Percentiles rank a stretch among this genome's conserved stretches.
phyloP scores from a whole-genome alignment of 2,329 filamentous ascomycete genomes.

The Aotearoamyces nothofagi region DNA sequence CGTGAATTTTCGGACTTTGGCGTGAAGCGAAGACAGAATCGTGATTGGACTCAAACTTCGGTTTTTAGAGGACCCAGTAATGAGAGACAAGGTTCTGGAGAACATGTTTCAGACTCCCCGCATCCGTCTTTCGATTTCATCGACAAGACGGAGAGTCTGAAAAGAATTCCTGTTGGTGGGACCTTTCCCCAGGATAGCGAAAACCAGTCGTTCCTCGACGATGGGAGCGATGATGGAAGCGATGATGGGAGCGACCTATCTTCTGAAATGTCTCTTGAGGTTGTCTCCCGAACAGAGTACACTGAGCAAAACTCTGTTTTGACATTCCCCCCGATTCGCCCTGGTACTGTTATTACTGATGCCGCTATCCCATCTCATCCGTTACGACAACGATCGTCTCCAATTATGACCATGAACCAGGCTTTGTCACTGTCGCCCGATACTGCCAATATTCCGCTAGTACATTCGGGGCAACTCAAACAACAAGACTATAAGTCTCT shows the following conservation, averaged over 20 bases:
- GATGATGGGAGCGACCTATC: slow-evolving; percentile 39
- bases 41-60: slow-evolving; percentile 39
- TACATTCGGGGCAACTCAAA: slow-evolving; percentile 15
- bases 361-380: slow-evolving; percentile 13
- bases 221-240: slow-evolving; percentile 9
- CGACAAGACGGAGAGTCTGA: slow-evolving; percentile 34
- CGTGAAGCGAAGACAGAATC: slow-evolving; percentile 23
- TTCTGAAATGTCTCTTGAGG: slow-evolving; percentile 43
- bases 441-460: slow-evolving; percentile 21
- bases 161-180: slow-evolving; percentile 8
- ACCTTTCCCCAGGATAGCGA: slow-evolving; percentile 9
- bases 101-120: slow-evolving; percentile 14
- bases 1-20: slow-evolving; percentile 42
- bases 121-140: slow-evolving; percentile 38
- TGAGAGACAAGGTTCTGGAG: slow-evolving; percentile 12
- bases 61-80: slow-evolving; percentile 34
- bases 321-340: slow-evolving; percentile 18
- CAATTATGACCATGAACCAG: slow-evolving; percentile 31
- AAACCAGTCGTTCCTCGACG: slow-evolving; percentile 21
- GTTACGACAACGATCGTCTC: slow-evolving; percentile 19
- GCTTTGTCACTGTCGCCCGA: slow-evolving; percentile 29
- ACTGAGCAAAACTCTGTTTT: slow-evolving; percentile 15
- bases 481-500: slow-evolving; percentile 7
- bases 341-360: slow-evolving; percentile 13
- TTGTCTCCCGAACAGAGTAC: slow-evolving; percentile 19